Percentiles rank a stretch among this genome's conserved stretches.
Conservation (phyloP, 164 flowering plant genomes). For the Chimonanthus praecox region DNA sequence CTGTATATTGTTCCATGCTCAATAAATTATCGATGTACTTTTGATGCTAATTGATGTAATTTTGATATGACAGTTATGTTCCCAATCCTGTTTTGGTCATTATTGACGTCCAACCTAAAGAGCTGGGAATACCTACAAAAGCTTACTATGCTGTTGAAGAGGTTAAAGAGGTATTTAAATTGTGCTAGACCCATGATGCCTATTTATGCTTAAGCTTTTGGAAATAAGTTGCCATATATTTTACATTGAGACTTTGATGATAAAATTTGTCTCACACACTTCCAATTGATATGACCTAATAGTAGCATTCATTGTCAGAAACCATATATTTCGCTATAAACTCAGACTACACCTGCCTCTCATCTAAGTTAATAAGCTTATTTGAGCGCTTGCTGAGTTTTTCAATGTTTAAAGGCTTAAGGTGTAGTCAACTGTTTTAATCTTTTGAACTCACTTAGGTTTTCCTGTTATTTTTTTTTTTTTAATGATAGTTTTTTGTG, state of each 20-base stretch:
- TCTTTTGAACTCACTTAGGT: background rate
- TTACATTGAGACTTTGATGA: background rate
- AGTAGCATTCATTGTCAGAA: background rate
- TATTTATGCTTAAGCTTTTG: background rate
- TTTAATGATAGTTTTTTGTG: no score
- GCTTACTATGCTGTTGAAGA: conserved; percentile 97
- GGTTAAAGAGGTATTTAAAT: conserved; percentile 73
- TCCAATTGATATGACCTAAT: no score
- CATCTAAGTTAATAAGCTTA: background rate
- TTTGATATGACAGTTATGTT: conserved; percentile 58
- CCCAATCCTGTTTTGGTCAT: conserved; percentile 95
- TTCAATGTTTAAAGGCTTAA: background rate
- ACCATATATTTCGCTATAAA: background rate
- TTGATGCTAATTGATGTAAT: background rate
- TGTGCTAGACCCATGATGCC: background rate
- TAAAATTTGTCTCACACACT: no score
- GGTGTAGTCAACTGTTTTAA: background rate
- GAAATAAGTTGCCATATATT: background rate
- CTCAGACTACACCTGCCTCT: background rate
- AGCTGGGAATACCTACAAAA: conserved; percentile 93
- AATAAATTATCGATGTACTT: no score
- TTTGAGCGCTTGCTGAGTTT: background rate
- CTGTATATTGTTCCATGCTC: no score
- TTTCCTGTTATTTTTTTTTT: no score
- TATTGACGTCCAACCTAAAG: conserved; percentile 96